phyloP scores from a whole-genome alignment of 495 filamentous ascomycete species.

The Aspergillus sparsus region DNA sequence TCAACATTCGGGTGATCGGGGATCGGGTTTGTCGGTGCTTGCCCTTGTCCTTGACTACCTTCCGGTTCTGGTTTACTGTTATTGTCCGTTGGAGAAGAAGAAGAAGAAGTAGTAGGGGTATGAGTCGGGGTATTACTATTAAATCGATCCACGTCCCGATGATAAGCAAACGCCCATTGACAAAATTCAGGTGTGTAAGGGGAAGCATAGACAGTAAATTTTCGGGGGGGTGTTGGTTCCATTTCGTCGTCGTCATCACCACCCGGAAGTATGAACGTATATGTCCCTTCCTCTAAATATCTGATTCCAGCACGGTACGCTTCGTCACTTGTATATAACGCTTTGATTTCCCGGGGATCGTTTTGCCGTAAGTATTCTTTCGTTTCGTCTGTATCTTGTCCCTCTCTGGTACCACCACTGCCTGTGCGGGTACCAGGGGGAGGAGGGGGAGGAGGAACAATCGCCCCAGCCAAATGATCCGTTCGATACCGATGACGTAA shows the following conservation, averaged over 20 bases:
- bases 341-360: constrained; percentile 33
- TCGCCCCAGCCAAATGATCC: constrained; percentile 23
- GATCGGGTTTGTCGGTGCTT: constrained; percentile 47
- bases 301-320: constrained; percentile 55
- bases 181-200: constrained; percentile 65
- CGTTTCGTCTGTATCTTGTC: constrained; percentile 12
- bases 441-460: too few relatives aligned
- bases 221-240: not conserved
- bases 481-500: constrained; percentile 31
- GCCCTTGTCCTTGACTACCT: not conserved
- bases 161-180: constrained; percentile 65
- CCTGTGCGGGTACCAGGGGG: too few relatives aligned
- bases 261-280: constrained; percentile 49
- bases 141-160: constrained; percentile 53
- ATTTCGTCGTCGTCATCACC: constrained; percentile 49
- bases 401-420: constrained; percentile 10
- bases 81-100: not conserved
- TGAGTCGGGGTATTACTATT: constrained; percentile 32
- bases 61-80: not conserved
- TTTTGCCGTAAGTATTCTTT: constrained; percentile 15
- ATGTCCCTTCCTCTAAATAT: constrained; percentile 67
- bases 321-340: constrained; percentile 49
- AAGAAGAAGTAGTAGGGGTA: constrained; percentile 17
- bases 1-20: constrained; percentile 56
- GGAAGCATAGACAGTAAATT: constrained; percentile 66